These are phyloP conservation scores for Firmiana major DNA, from an alignment of 345 rosid species.

Conservation along the genomic window DNA sequence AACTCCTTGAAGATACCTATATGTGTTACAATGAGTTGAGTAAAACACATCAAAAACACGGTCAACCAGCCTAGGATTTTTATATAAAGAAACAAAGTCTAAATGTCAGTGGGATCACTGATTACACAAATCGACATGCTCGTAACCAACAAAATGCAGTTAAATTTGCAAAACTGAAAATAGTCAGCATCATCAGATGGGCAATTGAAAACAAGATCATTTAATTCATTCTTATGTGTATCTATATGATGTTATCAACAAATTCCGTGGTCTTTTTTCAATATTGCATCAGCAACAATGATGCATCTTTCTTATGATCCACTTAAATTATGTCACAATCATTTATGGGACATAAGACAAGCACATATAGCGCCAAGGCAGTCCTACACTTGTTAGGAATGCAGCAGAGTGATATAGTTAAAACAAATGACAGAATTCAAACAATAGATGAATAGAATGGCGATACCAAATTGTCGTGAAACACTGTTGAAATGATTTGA, in stretches of 20 bases:
- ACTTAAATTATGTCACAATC: too few relatives aligned
- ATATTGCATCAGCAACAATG: too few relatives aligned
- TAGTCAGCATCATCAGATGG: too few relatives aligned
- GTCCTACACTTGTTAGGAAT: background rate
- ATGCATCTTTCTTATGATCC: too few relatives aligned
- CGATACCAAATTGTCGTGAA: background rate
- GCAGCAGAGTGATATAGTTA: background rate
- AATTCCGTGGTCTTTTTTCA: too few relatives aligned
- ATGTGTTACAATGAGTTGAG: background rate
- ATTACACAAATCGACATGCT: too few relatives aligned
- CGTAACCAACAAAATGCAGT: too few relatives aligned
- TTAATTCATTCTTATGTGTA: too few relatives aligned
- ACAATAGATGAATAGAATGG: background rate
- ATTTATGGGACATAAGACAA: background rate
- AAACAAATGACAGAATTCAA: background rate
- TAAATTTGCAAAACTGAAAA: too few relatives aligned
- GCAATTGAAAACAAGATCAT: too few relatives aligned
- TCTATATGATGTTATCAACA: too few relatives aligned
- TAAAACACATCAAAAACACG: background rate
- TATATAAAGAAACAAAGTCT: background rate
- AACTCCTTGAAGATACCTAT: slow-evolving; percentile 44
- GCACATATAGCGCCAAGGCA: background rate
- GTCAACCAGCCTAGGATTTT: background rate
- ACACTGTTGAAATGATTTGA: background rate
- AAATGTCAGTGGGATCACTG: background rate